phyloP scores from a whole-genome alignment of 2,329 filamentous ascomycete species.

The Pseudogymnoascus sp. region DNA sequence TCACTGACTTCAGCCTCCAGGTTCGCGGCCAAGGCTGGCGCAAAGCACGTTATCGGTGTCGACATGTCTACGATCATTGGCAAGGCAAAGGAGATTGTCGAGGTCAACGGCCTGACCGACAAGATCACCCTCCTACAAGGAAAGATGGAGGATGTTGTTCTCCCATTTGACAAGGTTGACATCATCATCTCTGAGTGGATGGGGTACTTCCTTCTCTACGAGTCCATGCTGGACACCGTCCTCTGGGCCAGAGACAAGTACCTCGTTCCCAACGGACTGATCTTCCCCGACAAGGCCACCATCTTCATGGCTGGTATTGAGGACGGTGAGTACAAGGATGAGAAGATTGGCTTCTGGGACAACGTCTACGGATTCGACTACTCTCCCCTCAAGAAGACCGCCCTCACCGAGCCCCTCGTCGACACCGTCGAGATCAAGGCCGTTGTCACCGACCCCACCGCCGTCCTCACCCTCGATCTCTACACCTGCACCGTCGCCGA shows the following conservation, averaged over 20 bases:
- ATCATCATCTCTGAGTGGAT: conserved; percentile 99
- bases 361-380: conserved; percentile 99
- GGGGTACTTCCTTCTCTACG: conserved; percentile 98
- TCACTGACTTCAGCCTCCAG: conserved; percentile 37
- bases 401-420: conserved; percentile 89
- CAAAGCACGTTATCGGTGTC: conserved; percentile 96
- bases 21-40: conserved; percentile 94
- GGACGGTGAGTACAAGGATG: conserved; percentile 98
- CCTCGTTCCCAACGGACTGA: conserved; percentile 75
- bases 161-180: conserved; percentile 92
- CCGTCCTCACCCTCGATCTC: conserved; percentile 81
- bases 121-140: conserved; percentile 97
- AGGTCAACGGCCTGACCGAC: conserved; percentile 80
- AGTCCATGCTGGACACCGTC: conserved; percentile 98
- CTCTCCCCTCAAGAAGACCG: conserved; percentile 83
- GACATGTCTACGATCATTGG: conserved; percentile 99
- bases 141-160: conserved; percentile 97
- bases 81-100: conserved; percentile 93
- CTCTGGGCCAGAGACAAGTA: conserved; percentile 93
- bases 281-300: conserved; percentile 98
- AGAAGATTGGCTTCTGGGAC: conserved; percentile 99
- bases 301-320: conserved; percentile 96
- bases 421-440: conserved; percentile 98
- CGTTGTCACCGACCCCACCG: conserved; percentile 82
- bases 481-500: conserved; percentile 82